These are phyloP conservation scores for Boeremia exigua DNA, from an alignment of 2,329 filamentous ascomycete genomes.

Conservation along the genomic window DNA sequence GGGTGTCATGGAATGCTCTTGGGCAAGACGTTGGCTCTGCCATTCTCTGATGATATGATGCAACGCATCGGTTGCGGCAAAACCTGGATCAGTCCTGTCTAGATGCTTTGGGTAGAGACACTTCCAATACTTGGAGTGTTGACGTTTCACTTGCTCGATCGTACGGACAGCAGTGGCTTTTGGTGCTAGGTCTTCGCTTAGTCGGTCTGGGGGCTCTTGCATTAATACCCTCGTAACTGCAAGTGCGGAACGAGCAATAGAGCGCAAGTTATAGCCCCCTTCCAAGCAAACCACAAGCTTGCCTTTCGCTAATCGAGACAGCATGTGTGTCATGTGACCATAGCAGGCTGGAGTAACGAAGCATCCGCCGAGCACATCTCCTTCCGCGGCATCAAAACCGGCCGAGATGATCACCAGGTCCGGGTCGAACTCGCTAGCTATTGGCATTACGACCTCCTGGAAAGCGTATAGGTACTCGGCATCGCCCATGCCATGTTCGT, in stretches of 20 bases:
- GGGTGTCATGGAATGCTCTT: constrained; percentile 78
- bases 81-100: constrained; percentile 36
- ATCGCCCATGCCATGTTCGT: constrained; percentile 80
- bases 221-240: constrained; percentile 92
- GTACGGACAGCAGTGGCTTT: constrained; percentile 59
- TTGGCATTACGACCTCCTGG: constrained; percentile 94
- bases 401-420: constrained; percentile 95
- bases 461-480: constrained; percentile 97
- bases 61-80: constrained; percentile 60
- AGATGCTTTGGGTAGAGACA: constrained; percentile 76
- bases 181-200: constrained; percentile 56
- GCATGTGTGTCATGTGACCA: constrained; percentile 98
- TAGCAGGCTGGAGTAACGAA: constrained; percentile 92
- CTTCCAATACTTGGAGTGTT: constrained; percentile 78
- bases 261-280: constrained; percentile 91
- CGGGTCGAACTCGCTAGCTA: constrained; percentile 89
- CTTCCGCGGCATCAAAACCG: constrained; percentile 93
- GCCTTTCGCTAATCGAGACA: constrained; percentile 90
- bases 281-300: constrained; percentile 93
- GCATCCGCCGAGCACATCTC: constrained; percentile 90
- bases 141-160: constrained; percentile 62
- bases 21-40: constrained; percentile 73
- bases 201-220: constrained; percentile 82
- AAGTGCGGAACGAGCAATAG: constrained; percentile 90
- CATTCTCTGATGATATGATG: constrained; percentile 81